Percentiles rank a stretch among this genome's conserved stretches.
These are phyloP conservation scores for Ophiostoma sp. DNA, from an alignment of 2,329 filamentous ascomycete genomes.

Conservation along the genomic window DNA sequence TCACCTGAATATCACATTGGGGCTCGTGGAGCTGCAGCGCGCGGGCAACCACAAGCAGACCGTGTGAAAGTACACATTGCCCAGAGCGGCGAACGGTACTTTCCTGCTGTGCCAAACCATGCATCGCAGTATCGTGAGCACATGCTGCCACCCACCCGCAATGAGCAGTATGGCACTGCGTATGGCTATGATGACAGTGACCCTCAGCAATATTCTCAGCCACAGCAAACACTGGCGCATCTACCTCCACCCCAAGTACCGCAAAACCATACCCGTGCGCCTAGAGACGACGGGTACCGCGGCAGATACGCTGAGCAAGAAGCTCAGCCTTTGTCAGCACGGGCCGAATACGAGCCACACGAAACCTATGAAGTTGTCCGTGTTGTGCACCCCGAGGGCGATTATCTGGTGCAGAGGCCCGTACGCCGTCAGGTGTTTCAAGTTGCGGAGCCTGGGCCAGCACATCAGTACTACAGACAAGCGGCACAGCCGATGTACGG, in stretches of 20 bases:
- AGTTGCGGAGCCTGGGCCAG: background rate
- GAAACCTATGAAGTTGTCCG: slow-evolving; percentile 45
- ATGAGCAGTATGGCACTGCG: background rate
- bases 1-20: background rate
- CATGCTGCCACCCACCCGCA: background rate
- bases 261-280: background rate
- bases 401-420: slow-evolving; percentile 45
- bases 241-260: background rate
- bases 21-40: background rate
- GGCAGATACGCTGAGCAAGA: background rate
- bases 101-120: background rate
- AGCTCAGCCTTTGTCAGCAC: slow-evolving; percentile 33
- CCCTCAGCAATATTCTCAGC: background rate
- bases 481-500: background rate
- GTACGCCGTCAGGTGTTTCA: slow-evolving; percentile 24
- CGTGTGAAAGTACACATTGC: background rate
- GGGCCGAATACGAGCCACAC: slow-evolving; percentile 37
- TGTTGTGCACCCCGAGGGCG: slow-evolving; percentile 41
- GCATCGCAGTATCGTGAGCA: background rate
- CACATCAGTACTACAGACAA: background rate
- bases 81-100: background rate
- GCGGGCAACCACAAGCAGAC: background rate
- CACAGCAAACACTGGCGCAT: background rate
- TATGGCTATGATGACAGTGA: background rate
- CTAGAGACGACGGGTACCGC: background rate